Conservation (phyloP, 2,329 filamentous ascomycete species). For the Cadophora sp. region DNA sequence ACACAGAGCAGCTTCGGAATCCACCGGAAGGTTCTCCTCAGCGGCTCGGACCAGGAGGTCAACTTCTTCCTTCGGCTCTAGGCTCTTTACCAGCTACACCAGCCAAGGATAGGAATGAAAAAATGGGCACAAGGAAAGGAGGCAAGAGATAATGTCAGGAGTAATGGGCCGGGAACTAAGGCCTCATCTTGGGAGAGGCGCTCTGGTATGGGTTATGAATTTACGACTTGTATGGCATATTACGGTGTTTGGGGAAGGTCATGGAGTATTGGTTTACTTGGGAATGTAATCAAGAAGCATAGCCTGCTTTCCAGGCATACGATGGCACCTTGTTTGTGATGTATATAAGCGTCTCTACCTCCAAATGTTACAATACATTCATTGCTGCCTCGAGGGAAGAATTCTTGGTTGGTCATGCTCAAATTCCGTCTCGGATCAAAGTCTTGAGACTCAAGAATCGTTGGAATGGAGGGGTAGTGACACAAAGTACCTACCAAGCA, state of each 20-base stretch:
- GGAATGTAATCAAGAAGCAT: not conserved
- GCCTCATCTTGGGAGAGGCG: not conserved
- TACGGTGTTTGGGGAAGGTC: not conserved
- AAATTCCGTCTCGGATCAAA: not conserved
- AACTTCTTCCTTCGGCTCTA: conserved; percentile 55
- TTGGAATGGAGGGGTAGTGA: not conserved
- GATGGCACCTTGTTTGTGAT: not conserved
- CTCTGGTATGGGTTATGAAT: not conserved
- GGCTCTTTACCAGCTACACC: conserved; percentile 64
- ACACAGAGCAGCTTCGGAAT: conserved; percentile 75
- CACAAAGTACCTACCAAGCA: not conserved
- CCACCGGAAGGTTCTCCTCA: conserved; percentile 65
- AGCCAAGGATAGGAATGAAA: conserved; percentile 55
- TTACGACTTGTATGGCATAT: not conserved
- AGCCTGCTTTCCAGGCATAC: not conserved
- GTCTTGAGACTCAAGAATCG: not conserved
- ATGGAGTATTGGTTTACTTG: not conserved
- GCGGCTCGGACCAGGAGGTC: conserved; percentile 49
- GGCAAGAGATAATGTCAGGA: conserved; percentile 31
- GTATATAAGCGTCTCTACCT: not conserved
- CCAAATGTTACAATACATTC: not conserved
- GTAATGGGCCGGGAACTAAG: not conserved
- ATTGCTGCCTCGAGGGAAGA: not conserved
- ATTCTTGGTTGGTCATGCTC: not conserved
- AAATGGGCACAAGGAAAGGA: conserved; percentile 33